phyloP scores from a whole-genome alignment of 768 basidiomycete genomes.

The Dendrothele bispora region DNA sequence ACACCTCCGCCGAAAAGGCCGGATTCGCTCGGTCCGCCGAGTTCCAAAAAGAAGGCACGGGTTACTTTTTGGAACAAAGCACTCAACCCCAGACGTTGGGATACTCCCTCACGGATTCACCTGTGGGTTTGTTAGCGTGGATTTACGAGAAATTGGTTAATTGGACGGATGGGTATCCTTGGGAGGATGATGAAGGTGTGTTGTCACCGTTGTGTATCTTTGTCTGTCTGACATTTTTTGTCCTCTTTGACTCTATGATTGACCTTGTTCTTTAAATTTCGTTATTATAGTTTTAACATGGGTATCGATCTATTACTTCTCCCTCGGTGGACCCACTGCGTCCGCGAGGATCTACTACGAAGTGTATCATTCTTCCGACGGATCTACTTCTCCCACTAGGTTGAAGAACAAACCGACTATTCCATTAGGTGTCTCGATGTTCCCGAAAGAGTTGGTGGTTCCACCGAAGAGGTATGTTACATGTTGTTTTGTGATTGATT shows the following conservation, averaged over 20 bases:
- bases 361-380: slow-evolving; percentile 17
- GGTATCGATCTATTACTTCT: slow-evolving; percentile 61
- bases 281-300: slow-evolving; percentile 50
- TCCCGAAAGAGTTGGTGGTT: slow-evolving; percentile 46
- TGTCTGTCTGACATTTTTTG: slow-evolving; percentile 16
- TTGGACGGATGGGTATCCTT: slow-evolving; percentile 40
- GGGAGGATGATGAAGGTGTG: slow-evolving; percentile 38
- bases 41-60: slow-evolving; percentile 16
- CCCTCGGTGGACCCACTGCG: slow-evolving; percentile 56
- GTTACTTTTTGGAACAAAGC: slow-evolving; percentile 26
- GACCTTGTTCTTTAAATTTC: not conserved
- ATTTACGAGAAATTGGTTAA: slow-evolving; percentile 33
- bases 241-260: not conserved
- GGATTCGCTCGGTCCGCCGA: slow-evolving; percentile 20
- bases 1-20: slow-evolving; percentile 28
- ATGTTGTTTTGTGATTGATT: too few relatives aligned
- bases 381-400: slow-evolving; percentile 3
- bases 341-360: slow-evolving; percentile 64
- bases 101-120: slow-evolving; percentile 42
- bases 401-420: slow-evolving; percentile 22
- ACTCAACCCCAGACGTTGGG: slow-evolving; percentile 38
- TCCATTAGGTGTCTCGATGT: slow-evolving; percentile 50
- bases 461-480: slow-evolving; percentile 9
- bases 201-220: slow-evolving; percentile 4
- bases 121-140: slow-evolving; percentile 39